phyloP scores from a whole-genome alignment of 2,329 filamentous ascomycete genomes.

The Septoria petroselini region DNA sequence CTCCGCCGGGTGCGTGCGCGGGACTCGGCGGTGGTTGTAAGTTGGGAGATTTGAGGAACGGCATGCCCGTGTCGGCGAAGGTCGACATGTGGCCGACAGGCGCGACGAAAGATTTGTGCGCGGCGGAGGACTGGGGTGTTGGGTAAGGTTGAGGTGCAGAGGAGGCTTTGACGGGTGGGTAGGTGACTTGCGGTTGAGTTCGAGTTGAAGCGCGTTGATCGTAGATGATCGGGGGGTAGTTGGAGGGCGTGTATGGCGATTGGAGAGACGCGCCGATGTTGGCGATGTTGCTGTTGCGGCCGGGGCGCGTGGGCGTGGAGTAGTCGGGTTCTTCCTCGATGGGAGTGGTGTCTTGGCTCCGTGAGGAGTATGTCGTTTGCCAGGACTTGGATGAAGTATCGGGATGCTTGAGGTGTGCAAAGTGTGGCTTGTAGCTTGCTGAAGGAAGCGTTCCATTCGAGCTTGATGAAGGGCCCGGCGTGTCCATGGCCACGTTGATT shows the following conservation, averaged over 20 bases:
- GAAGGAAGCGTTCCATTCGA: conserved; percentile 13
- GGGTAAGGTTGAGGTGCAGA: conserved; percentile 5
- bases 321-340: conserved; percentile 21
- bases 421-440: conserved; percentile 11
- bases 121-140: conserved; percentile 3
- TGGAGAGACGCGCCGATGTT: conserved; percentile 23
- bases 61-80: conserved; percentile 8
- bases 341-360: conserved; percentile 18
- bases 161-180: conserved; percentile 9
- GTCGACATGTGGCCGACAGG: conserved; percentile 4
- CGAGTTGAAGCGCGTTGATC: conserved; percentile 1
- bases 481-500: conserved; percentile 40
- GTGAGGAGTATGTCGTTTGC: conserved; percentile 16
- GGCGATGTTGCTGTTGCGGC: conserved; percentile 21
- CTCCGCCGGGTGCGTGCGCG: conserved; percentile 2
- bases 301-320: conserved; percentile 24
- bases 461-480: conserved; percentile 17
- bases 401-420: conserved; percentile 7
- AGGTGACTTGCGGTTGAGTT: conserved; percentile 10
- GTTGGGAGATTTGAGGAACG: conserved; percentile 3
- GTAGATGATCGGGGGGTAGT: conserved; percentile 8
- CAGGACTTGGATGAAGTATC: conserved; percentile 14
- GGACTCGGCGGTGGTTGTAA: conserved; percentile 10
- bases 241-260: conserved; percentile 25
- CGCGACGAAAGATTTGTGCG: conserved; percentile 3